Evolutionary conservation across 2,329 filamentous ascomycete species (phyloP).

Genomic region (Cadophora sp.): DNA sequence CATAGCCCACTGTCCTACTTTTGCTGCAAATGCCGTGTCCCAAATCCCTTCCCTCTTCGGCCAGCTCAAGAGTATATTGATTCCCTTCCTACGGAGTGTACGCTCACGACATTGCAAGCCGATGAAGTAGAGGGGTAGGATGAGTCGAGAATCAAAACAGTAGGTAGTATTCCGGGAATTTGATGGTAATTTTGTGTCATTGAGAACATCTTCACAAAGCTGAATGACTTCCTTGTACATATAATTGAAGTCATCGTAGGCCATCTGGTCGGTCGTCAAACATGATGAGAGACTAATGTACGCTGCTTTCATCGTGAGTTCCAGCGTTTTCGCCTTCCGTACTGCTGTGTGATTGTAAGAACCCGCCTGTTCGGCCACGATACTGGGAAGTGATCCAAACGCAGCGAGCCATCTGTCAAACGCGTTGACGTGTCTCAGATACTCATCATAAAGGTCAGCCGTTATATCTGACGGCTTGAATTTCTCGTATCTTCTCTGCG

Average conservation of each 20-base stretch:
- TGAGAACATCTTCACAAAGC: slow-evolving; percentile 18
- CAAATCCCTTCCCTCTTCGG: slow-evolving; percentile 70
- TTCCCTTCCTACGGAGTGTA: slow-evolving; percentile 61
- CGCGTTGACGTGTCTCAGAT: slow-evolving; percentile 6
- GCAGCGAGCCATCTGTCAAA: slow-evolving; percentile 12
- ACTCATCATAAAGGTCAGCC: slow-evolving; percentile 1
- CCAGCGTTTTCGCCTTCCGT: slow-evolving; percentile 11
- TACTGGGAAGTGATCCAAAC: not conserved
- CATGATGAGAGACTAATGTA: slow-evolving; percentile 12
- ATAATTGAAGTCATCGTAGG: slow-evolving; percentile 4
- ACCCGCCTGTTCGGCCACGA: not conserved
- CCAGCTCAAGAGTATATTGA: slow-evolving; percentile 63
- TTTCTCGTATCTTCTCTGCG: not conserved
- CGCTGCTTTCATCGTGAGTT: slow-evolving; percentile 15
- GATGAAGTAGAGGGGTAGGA: slow-evolving; percentile 67
- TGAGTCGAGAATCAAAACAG: slow-evolving; percentile 66
- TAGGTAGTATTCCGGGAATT: slow-evolving; percentile 48
- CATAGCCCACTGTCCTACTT: slow-evolving; percentile 29
- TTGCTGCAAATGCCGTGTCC: slow-evolving; percentile 50
- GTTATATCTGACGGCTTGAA: slow-evolving; percentile 6
- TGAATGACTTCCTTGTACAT: slow-evolving; percentile 12
- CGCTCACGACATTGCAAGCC: slow-evolving; percentile 68
- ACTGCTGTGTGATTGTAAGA: not conserved
- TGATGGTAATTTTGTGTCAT: not conserved
- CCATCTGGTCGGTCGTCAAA: slow-evolving; percentile 3